Evolutionary conservation across 257 asterid species (phyloP), one percentile per base, ranked within the genome.

Genomic region (Rehmannia glutinosa): DNA sequence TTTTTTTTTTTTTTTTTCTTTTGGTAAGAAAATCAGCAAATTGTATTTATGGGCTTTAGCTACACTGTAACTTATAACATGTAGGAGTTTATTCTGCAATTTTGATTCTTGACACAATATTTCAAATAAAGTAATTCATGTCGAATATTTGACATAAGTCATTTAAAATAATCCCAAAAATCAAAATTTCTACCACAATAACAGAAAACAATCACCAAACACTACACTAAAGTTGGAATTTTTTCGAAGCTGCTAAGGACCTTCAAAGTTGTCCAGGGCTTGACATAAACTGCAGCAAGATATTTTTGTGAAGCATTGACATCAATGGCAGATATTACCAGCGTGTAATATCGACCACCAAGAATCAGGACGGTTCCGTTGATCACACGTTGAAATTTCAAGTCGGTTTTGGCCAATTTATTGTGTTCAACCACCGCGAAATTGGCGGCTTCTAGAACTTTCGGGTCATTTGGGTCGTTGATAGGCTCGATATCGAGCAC

Each of bases 331-430:
- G 58, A 41, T 23, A 72, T 42, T 28, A 39, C 58, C 6, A 72
- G 57, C 60, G 38, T 30, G 66, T 72, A 72, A 28, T 39, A 53
- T 49, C 6, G 13, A 4, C 72, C 77, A 16, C 66, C 51, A 10
- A 72, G 49, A n/a, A 53, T 60, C 47, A 30, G 59, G 8, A 25
- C 3, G 2, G 25, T 52, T 11, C 61, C 77, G 12, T 55, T 64
- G 19, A 72, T 32, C 32, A 72, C 77, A 12, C 21, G 42, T 30
- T 45, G 52, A 5, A 72, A 72, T 60, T 27, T 45, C 66, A 72
- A 41, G 17, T 55, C 56, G 2, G 45, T 25, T n/a, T 59, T 51
- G 19, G 33, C 43, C 62, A 35, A 24, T 42, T 61, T 49, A 51
- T 70, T 70, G 69, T 70, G 53, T 53, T 60, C 28, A 27, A 3